Evolutionary conservation across 2,329 filamentous ascomycete genomes (phyloP).

Genomic region (Xenoacremonium recifei): DNA sequence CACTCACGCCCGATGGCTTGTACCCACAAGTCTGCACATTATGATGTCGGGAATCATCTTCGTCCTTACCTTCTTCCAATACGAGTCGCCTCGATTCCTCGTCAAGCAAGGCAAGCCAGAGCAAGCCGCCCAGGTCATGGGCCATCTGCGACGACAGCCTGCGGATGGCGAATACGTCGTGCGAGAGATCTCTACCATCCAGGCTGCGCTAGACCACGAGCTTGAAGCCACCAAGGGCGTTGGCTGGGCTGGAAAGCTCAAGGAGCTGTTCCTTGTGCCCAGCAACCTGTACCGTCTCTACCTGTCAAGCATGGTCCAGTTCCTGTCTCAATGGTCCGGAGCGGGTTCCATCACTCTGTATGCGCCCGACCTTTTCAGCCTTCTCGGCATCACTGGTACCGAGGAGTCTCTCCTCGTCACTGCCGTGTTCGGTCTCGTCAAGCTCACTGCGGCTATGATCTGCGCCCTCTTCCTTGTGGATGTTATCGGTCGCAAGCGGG

Average conservation of each 20-base stretch:
- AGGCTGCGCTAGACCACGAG: slow-evolving; percentile 65
- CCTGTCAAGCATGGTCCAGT: slow-evolving; percentile 65
- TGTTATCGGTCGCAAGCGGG: slow-evolving; percentile 71
- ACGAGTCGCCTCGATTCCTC: slow-evolving; percentile 70
- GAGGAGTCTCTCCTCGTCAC: slow-evolving; percentile 71
- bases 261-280: slow-evolving; percentile 65
- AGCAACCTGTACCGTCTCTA: slow-evolving; percentile 73
- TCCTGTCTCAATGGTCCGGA: slow-evolving; percentile 73
- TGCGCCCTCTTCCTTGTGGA: slow-evolving; percentile 80
- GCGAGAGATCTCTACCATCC: slow-evolving; percentile 63
- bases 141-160: slow-evolving; percentile 58
- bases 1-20: slow-evolving; percentile 55
- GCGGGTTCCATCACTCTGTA: slow-evolving; percentile 76
- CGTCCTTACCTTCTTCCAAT: slow-evolving; percentile 64
- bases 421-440: slow-evolving; percentile 73
- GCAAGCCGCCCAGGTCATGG: slow-evolving; percentile 55
- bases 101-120: slow-evolving; percentile 63
- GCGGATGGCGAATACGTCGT: slow-evolving; percentile 59
- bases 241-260: slow-evolving; percentile 62
- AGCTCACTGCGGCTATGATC: slow-evolving; percentile 63
- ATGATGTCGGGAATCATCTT: slow-evolving; percentile 75
- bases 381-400: slow-evolving; percentile 67
- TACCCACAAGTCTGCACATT: slow-evolving; percentile 73
- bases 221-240: slow-evolving; percentile 68
- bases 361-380: slow-evolving; percentile 68